Evolutionary conservation across 257 asterid genomes (phyloP).

Genomic region (Linaria vulgaris): DNA sequence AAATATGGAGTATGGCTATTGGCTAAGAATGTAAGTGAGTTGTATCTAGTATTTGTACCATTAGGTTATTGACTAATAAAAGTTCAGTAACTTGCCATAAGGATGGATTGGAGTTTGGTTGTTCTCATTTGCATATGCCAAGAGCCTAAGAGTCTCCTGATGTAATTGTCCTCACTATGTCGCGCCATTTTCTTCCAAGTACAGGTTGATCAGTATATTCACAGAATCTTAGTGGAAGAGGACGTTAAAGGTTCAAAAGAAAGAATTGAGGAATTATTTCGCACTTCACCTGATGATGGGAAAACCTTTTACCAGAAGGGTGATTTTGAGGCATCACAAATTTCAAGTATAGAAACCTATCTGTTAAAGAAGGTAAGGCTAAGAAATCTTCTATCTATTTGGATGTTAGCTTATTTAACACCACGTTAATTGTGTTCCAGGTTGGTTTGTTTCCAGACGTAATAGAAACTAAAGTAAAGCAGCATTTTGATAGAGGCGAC

Average conservation of each 20-base stretch:
- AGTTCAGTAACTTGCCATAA: constrained; percentile 12
- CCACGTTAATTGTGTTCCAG: constrained; percentile 36
- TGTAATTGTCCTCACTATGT: background rate
- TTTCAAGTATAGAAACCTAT: constrained; percentile 65
- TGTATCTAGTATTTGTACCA: constrained; percentile 13
- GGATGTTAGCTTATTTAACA: constrained; percentile 21
- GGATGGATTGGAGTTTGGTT: constrained; percentile 6
- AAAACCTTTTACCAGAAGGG: constrained; percentile 69
- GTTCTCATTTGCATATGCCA: background rate
- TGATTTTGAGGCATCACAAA: constrained; percentile 67
- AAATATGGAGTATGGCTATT: constrained; percentile 87
- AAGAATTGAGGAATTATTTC: constrained; percentile 56
- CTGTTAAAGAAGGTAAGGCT: constrained; percentile 64
- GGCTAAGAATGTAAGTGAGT: constrained; percentile 77
- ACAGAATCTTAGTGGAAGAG: constrained; percentile 89
- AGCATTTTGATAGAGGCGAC: constrained; percentile 88
- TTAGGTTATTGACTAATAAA: constrained; percentile 10
- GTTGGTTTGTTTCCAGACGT: constrained; percentile 94
- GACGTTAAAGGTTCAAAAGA: constrained; percentile 54
- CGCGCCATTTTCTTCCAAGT: constrained; percentile 26
- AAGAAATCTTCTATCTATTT: constrained; percentile 1
- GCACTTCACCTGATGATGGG: constrained; percentile 50
- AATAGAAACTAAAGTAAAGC: constrained; percentile 68
- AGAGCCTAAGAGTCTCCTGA: background rate
- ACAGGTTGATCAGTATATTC: constrained; percentile 88